Conservation (phyloP, 177 flowering plant species). For the Vitis hybrid region DNA sequence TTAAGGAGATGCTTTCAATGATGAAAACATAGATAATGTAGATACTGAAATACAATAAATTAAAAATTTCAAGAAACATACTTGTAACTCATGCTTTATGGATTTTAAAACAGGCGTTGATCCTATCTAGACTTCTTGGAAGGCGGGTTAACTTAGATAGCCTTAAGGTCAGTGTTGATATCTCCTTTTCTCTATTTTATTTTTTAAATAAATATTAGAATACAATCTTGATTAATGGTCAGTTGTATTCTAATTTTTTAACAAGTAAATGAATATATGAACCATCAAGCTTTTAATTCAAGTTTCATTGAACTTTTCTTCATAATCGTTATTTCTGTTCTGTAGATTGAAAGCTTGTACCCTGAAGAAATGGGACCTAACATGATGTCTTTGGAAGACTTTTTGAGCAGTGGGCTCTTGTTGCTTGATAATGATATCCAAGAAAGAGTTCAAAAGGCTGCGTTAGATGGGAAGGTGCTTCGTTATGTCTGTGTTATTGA, state of each 20-base stretch:
- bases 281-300: neutral
- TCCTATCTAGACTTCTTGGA: slow-evolving; percentile 87
- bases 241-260: neutral
- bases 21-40: neutral
- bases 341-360: slow-evolving; percentile 83
- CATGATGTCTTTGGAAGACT: slow-evolving; percentile 60
- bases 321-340: neutral
- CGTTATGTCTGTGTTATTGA: slow-evolving; percentile 89
- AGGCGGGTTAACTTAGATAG: slow-evolving; percentile 49
- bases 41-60: neutral
- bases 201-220: neutral
- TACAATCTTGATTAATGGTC: neutral
- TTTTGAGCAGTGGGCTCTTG: slow-evolving; percentile 54
- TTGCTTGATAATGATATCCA: slow-evolving; percentile 59
- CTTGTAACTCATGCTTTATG: slow-evolving; percentile 8
- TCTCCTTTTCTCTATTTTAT: neutral
- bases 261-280: neutral
- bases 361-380: slow-evolving; percentile 74
- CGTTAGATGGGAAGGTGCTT: slow-evolving; percentile 69
- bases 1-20: neutral
- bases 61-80: neutral
- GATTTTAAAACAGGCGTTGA: slow-evolving; percentile 66
- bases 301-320: neutral
- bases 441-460: slow-evolving; percentile 59
- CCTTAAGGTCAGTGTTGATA: slow-evolving; percentile 48